A percentile compares a stretch with the other conserved stretches of the same genome.
Conservation (phyloP, 441 rosid genomes). For the Metrosideros polymorpha region DNA sequence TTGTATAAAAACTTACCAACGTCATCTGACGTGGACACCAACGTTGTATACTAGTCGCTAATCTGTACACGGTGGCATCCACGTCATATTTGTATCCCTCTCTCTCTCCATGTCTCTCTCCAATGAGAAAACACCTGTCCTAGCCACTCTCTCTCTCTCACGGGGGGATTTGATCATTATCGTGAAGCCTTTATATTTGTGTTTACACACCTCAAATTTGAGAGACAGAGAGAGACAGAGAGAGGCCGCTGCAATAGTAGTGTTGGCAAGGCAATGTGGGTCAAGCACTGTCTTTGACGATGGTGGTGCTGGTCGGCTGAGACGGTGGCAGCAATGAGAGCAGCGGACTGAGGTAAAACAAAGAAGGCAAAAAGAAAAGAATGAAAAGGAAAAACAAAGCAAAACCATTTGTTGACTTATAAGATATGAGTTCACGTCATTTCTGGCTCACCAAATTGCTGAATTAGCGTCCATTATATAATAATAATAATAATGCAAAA, state of each 20-base stretch:
- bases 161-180: too few species aligned
- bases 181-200: too few species aligned
- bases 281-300: background rate
- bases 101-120: accelerated
- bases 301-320: background rate
- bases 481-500: background rate
- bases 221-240: background rate
- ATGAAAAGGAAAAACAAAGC: background rate
- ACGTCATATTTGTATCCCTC: background rate
- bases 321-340: background rate
- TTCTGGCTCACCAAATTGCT: background rate
- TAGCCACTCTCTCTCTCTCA: too few species aligned
- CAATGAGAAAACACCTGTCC: background rate
- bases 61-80: background rate
- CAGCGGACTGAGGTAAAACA: background rate
- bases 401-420: background rate
- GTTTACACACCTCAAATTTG: too few species aligned
- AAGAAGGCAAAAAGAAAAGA: background rate
- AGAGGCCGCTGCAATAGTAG: background rate
- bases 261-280: background rate
- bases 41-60: background rate
- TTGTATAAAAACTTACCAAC: background rate
- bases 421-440: background rate
- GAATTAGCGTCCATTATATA: background rate
- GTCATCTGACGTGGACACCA: background rate